Percentiles rank a stretch among this genome's conserved stretches.
phyloP scores from a whole-genome alignment of 495 filamentous ascomycete species.

The Xylaria acuta region DNA sequence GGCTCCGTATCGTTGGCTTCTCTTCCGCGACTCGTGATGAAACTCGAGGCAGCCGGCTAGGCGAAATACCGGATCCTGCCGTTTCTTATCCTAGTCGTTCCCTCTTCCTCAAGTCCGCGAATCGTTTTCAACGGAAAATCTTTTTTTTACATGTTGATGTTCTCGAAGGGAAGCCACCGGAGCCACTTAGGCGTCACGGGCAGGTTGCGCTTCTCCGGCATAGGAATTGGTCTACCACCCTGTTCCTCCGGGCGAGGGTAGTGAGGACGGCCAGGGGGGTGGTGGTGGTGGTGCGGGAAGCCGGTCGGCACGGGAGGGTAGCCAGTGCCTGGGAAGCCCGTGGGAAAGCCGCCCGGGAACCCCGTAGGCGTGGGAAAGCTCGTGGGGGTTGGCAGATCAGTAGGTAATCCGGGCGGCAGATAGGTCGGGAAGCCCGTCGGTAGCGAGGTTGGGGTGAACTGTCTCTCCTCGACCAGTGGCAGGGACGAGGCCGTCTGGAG shows the following conservation, averaged over 20 bases:
- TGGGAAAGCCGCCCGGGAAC: conserved; percentile 9
- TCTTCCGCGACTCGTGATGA: neutral
- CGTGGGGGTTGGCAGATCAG: neutral
- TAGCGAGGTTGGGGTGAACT: neutral
- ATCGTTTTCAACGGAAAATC: too few relatives aligned
- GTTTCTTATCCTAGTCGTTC: conserved; percentile 13
- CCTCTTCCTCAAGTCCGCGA: neutral
- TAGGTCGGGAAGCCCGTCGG: conserved; percentile 1
- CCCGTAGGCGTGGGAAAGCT: neutral
- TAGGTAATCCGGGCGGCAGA: neutral
- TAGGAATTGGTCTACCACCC: neutral
- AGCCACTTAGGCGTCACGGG: conserved; percentile 20
- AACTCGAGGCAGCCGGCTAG: conserved; percentile 3
- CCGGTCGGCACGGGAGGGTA: conserved; percentile 15
- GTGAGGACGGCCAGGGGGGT: conserved; percentile 3
- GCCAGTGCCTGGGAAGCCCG: neutral
- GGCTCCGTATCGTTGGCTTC: neutral
- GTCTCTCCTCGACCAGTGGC: conserved; percentile 16
- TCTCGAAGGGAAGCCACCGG: conserved; percentile 25
- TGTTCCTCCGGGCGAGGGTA: neutral
- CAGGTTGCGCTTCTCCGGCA: conserved; percentile 3
- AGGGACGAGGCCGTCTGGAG: conserved; percentile 13
- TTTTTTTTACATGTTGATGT: conserved; percentile 17
- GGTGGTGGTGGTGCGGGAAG: neutral
- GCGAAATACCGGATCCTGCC: conserved; percentile 4